phyloP scores from a whole-genome alignment of 2,329 filamentous ascomycete genomes.

The Neonectria sp. region DNA sequence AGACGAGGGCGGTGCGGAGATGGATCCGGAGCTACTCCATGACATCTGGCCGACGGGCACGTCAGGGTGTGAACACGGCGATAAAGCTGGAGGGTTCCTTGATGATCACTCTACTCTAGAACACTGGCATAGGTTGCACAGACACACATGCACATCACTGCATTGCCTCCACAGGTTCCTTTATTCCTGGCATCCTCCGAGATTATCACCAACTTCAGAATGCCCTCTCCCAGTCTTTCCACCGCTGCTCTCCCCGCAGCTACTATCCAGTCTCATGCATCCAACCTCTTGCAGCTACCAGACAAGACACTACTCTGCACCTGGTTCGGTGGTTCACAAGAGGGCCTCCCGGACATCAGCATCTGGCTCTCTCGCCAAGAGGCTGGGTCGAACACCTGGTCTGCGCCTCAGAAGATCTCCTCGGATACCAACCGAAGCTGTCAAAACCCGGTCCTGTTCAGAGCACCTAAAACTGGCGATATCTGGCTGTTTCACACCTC shows the following conservation, averaged over 20 bases:
- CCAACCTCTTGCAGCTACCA: conserved; percentile 58
- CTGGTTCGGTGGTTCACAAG: conserved; percentile 63
- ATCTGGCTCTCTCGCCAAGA: conserved; percentile 58
- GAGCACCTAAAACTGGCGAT: conserved; percentile 50
- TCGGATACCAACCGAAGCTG: conserved; percentile 58
- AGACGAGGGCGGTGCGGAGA: not conserved
- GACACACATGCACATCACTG: not conserved
- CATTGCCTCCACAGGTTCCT: not conserved
- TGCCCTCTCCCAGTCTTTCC: conserved; percentile 21
- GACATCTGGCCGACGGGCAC: not conserved
- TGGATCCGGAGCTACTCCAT: not conserved
- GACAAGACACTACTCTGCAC: conserved; percentile 59
- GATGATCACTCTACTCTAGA: not conserved
- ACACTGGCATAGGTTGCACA: not conserved
- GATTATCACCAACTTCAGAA: not conserved
- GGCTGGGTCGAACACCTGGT: conserved; percentile 51
- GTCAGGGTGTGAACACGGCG: not conserved
- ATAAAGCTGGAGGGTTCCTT: not conserved
- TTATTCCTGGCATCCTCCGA: not conserved
- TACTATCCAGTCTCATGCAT: conserved; percentile 61
- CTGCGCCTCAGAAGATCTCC: conserved; percentile 53
- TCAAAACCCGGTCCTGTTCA: conserved; percentile 61
- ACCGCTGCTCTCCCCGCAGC: conserved; percentile 52
- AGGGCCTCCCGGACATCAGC: conserved; percentile 60
- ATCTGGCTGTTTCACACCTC: conserved; percentile 62